Evolutionary conservation across 2,329 filamentous ascomycete genomes (phyloP), one percentile per base, ranked within the genome.

Genomic region (Fusarium chlamydosporum): DNA sequence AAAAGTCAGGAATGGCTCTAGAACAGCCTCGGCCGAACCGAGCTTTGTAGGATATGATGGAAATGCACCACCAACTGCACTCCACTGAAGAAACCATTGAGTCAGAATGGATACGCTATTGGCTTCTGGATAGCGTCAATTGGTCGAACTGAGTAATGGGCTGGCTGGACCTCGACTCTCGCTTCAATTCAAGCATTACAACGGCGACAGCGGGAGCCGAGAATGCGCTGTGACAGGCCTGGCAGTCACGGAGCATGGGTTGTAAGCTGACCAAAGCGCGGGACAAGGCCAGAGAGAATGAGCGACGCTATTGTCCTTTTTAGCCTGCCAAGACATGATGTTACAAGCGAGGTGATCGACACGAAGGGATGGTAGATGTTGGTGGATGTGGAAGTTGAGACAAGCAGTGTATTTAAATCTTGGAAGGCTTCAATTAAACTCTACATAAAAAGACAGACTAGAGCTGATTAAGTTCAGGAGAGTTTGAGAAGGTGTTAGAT

Each of bases 41-140:
- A 45, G 16, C 16, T 4, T 29, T 45, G 46, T 27, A 18, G 15
- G 20, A 16, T 33, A 47, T 48, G 45, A 26, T n/a, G 16, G 23
- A 20, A 23, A 23, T 23, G 23, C 23, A 23, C 23, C 23, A 18
- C 15, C 20, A 37, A 50, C 11, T 27, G 46, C 33, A 50, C 20
- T n/a, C 47, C 12, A 38, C 47, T 38, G 33, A 38, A 38, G 23
- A 50, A 38, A 50, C 47, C 33, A 50, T 50, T 37, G 47, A 50
- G 23, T 23, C 26, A 16, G 35, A 50, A 38, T 10, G 18, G 18
- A 27, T 27, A 23, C 33, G 47, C 33, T 50, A 50, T 50, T 38
- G 33, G 8, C 4, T n/a, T 33, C 23, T 50, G 16, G 34, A 6
- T 18, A 38, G 9, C 5, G n/a, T 3, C 18, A 38, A 38, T 38